phyloP scores from a whole-genome alignment of 495 filamentous ascomycete species.

The Daldinia concentrica region DNA sequence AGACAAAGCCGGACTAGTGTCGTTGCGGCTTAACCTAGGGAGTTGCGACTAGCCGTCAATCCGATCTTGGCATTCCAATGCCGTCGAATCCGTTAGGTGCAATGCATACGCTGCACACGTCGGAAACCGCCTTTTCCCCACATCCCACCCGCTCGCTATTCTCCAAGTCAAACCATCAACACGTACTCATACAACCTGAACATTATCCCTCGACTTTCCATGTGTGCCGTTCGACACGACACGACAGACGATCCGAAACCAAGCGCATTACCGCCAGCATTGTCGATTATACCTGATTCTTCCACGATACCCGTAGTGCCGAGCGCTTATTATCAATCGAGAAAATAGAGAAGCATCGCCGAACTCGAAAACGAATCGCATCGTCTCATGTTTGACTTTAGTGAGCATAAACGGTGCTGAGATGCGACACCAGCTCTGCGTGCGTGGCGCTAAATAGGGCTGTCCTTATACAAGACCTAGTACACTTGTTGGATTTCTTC shows the following conservation, averaged over 20 bases:
- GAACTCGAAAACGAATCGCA: constrained; percentile 22
- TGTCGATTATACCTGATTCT: constrained; percentile 20
- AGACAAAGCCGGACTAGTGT: constrained; percentile 8
- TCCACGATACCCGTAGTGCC: constrained; percentile 19
- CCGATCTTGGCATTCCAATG: constrained; percentile 41
- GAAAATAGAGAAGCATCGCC: constrained; percentile 37
- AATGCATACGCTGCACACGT: constrained; percentile 2
- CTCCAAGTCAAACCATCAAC: constrained; percentile 27
- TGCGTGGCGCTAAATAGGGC: constrained; percentile 35
- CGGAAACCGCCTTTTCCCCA: constrained; percentile 35
- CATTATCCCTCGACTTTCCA: constrained; percentile 10
- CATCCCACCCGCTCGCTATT: constrained; percentile 31
- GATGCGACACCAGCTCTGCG: constrained; percentile 43
- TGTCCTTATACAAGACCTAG: constrained; percentile 28
- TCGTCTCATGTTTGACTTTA: constrained; percentile 23
- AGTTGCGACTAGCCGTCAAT: constrained; percentile 3
- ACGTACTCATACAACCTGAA: neutral
- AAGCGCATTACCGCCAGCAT: neutral
- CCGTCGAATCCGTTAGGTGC: constrained; percentile 26
- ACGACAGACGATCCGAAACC: neutral
- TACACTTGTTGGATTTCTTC: constrained; percentile 20
- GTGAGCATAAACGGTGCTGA: constrained; percentile 24
- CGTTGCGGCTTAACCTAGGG: constrained; percentile 21
- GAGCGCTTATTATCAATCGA: constrained; percentile 41
- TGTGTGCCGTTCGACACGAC: constrained; percentile 2